Evolutionary conservation across 2,329 filamentous ascomycete genomes (phyloP).

Genomic region (Pyrenochaeta sp.): DNA sequence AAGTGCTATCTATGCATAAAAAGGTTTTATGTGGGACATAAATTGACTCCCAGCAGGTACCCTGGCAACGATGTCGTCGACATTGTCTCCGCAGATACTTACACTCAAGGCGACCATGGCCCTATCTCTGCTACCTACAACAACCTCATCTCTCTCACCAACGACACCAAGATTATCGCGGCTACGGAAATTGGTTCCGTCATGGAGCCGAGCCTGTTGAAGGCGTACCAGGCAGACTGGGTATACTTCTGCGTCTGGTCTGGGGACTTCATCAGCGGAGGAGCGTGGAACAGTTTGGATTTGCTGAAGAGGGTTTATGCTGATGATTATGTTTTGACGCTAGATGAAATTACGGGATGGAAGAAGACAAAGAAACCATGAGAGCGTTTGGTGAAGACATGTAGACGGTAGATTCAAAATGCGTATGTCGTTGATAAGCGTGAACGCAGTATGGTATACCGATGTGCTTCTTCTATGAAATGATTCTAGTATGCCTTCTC

Average conservation of each 20-base stretch:
- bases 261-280: conserved; percentile 55
- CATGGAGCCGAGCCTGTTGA: conserved; percentile 53
- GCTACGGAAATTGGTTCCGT: conserved; percentile 59
- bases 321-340: conserved; percentile 36
- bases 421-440: no score
- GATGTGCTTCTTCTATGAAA: no score
- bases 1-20: not conserved
- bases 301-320: conserved; percentile 50
- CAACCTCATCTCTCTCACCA: conserved; percentile 52
- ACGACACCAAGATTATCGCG: conserved; percentile 59
- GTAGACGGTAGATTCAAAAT: no score
- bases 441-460: no score
- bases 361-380: not conserved
- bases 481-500: no score
- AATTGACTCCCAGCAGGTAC: conserved; percentile 39
- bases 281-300: conserved; percentile 53
- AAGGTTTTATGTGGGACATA: no score
- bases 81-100: conserved; percentile 58
- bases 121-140: conserved; percentile 58
- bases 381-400: no score
- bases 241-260: conserved; percentile 59
- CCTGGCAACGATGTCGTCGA: conserved; percentile 58
- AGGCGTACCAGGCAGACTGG: conserved; percentile 59
- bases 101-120: conserved; percentile 55
- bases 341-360: conserved; percentile 43